Evolutionary conservation across 2,329 filamentous ascomycete species (phyloP), one percentile per base, ranked within the genome.

Genomic region (Cordyceps pruinosa): DNA sequence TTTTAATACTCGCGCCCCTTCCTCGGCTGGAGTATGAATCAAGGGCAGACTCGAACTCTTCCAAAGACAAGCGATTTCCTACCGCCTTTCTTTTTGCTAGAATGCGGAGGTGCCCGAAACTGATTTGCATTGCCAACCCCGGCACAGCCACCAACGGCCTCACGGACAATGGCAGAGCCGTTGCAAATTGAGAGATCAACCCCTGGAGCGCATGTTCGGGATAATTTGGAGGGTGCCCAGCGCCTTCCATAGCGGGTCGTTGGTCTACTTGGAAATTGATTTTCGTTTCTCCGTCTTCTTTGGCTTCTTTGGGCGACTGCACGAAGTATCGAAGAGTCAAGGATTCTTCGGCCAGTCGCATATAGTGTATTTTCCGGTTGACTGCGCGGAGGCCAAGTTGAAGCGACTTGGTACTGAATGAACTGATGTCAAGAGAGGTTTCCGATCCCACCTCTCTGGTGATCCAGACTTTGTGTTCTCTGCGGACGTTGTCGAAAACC

Each of bases 361-460:
- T 62, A n/a, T 72, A 65, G 15, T 70, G 65, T 13, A 73, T 63
- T 6, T 47, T 57, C 65, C 63, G 66, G 56, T 71, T 71, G 8
- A 72, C 56, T 1, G 64, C 67, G 5, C 58, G 26, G 0, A 72
- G 39, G 9, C 66, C 70, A 26, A 66, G 44, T 23, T 64, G 65
- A 6, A 73, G 59, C 4, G 60, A 56, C 5, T 47, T n/a, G 21
- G 66, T 62, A 3, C 60, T 60, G 5, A 63, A 59, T 23, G 67
- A 62, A 41, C 52, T 58, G 25, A 73, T 59, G 6, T 66, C 62
- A 12, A 73, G 61, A 17, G 66, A 30, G 1, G 30, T 52, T 26
- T 46, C 48, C 3, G 35, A 30, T 9, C 21, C 48, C 25, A 64
- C 48, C 8, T 60, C 57, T 6, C 56, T 59, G 3, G 54, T 65